Evolutionary conservation across 2,329 filamentous ascomycete species (phyloP), one percentile per base, ranked within the genome.

Genomic region (Monosporascus ibericus): DNA sequence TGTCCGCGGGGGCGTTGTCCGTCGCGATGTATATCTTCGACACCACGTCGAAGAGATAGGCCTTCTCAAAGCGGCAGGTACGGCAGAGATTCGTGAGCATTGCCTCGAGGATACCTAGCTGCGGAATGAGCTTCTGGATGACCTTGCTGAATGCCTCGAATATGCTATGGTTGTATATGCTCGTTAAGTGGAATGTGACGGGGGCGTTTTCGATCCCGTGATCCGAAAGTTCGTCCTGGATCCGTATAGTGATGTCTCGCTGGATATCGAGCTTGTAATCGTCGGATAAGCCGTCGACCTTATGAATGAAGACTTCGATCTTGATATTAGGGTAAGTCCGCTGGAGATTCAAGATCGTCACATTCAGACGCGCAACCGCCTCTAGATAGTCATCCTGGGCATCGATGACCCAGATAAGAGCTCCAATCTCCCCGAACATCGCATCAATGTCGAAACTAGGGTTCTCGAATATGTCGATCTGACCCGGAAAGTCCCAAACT

Each of bases 1-100:
- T 94, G 65, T 97, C 92, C 34, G 92, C 90, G 0, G 92, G 92
- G 39, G 89, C 87, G 30, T 87, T 94, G 69, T 99, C 94, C 5
- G 92, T 96, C 1, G 94, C 94, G 61, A 99, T 95, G 74, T 99
- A 99, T 57, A 99, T 96, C 75, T 99, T 99, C 72, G 90, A 95
- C 61, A 95, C 82, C 8, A 97, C 92, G 67, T 99, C 95, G 67
- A 99, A 99, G 6, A 99, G 83, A 69, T 99, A 99, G 3, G 92
- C 92, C 72, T 99, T 99, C 68, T 97, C 92, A 68, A 99, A 96
- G 47, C 90, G 88, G 67, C 92, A 97, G 15, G 90, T 94, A 55
- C 88, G 90, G 73, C 90, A 95, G 42, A 99, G 81, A 60, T 92
- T 94, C 64, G 95, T 96, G 64, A 99, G 86, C 71, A 99, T 82